Evolutionary conservation across 495 filamentous ascomycete genomes (phyloP), one percentile per base, ranked within the genome.

Genomic region (Aspergillus nidulans): DNA sequence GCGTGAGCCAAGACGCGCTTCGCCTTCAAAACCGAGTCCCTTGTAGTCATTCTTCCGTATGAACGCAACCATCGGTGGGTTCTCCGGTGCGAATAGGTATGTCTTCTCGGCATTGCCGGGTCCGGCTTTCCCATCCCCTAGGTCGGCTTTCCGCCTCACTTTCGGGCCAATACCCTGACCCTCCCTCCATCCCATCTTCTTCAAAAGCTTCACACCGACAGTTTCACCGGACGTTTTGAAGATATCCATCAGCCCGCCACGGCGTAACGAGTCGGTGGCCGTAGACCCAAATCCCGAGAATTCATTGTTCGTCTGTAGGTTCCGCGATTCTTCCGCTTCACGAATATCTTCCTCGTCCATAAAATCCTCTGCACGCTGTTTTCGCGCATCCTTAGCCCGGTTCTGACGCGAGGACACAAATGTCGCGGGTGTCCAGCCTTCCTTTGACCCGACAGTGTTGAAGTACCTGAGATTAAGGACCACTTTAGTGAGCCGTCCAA

Each of bases 331-430:
- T 48, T 85, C 91, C 2, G 86, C 86, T 59, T 96, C 92, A 10
- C 88, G 87, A 10, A 96, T 73, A 70, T 98, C 94, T 70, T 98
- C 95, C 57, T 96, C 95, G 58, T 98, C 94, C 94, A 98, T 98
- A 57, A 91, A 97, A 65, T 98, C 94, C 62, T 97, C 92, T 8
- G 85, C 79, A 26, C 84, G 84, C 66, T 89, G 84, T 61, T 84
- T 74, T 43, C 66, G 65, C 21, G 69, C 78, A 74, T 92, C 85
- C 60, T 89, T 87, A 50, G 82, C 81, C 44, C 89, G 86, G 57
- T 89, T 89, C 36, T 84, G 71, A 0, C 94, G 88, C 34, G 94
- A 96, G 4, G 91, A 97, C 30, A 96, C 86, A 64, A 97, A 98
- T 6, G 88, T 86, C 12, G 90, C 79, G 7, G 94, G 94, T 12